Percentiles rank a stretch among this genome's conserved stretches.
Evolutionary conservation across 2,329 filamentous ascomycete species (phyloP).

Genomic region (Aspergillus felis): DNA sequence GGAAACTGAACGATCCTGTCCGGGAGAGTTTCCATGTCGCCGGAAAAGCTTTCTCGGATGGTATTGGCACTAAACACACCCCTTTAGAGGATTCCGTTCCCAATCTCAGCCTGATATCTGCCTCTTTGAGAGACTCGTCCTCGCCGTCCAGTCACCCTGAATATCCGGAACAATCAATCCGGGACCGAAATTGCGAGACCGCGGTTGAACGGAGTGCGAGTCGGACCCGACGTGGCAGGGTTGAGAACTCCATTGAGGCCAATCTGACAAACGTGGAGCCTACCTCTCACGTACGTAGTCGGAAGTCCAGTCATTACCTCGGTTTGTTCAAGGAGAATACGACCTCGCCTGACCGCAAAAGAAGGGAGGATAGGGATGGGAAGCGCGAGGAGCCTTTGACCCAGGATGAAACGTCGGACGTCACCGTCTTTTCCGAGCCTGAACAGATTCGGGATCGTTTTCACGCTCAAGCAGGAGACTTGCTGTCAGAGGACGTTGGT

Average conservation of each 20-base stretch:
- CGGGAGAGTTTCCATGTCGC: slow-evolving; percentile 19
- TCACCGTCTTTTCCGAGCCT: slow-evolving; percentile 8
- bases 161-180: slow-evolving; percentile 18
- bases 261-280: slow-evolving; percentile 57
- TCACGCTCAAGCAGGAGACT: slow-evolving; percentile 8
- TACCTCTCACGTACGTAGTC: slow-evolving; percentile 53
- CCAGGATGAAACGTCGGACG: slow-evolving; percentile 9
- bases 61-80: slow-evolving; percentile 17
- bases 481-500: slow-evolving; percentile 11
- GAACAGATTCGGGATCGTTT: slow-evolving; percentile 9
- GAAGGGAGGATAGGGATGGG: slow-evolving; percentile 43
- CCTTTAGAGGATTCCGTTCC: slow-evolving; percentile 16
- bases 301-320: slow-evolving; percentile 63
- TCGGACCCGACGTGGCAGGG: slow-evolving; percentile 43
- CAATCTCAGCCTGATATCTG: slow-evolving; percentile 23
- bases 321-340: slow-evolving; percentile 63
- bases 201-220: slow-evolving; percentile 38
- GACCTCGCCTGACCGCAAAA: slow-evolving; percentile 49
- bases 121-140: slow-evolving; percentile 26
- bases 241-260: slow-evolving; percentile 62
- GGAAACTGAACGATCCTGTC: slow-evolving; percentile 12
- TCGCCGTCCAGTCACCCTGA: slow-evolving; percentile 19
- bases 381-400: slow-evolving; percentile 30
- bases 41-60: slow-evolving; percentile 21
- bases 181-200: slow-evolving; percentile 18